Percentiles rank a stretch among this genome's conserved stretches.
These are phyloP conservation scores for Endoconidiophora polonica DNA, from an alignment of 2,329 filamentous ascomycete genomes.

Conservation along the genomic window DNA sequence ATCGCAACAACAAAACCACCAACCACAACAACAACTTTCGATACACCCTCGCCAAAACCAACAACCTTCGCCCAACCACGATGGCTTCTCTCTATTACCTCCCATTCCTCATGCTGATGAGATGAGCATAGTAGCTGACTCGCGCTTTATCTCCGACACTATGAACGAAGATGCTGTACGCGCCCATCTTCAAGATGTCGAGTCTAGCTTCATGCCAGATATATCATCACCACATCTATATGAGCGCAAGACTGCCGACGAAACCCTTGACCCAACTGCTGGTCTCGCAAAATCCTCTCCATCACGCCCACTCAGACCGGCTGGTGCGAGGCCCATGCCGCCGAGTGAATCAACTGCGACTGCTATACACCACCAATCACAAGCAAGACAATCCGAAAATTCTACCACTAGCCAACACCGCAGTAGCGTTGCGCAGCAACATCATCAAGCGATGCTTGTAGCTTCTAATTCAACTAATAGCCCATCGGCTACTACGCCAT, in stretches of 20 bases:
- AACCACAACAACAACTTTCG: constrained; percentile 3
- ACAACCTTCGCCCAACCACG: background rate
- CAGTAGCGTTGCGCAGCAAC: background rate
- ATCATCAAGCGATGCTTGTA: constrained; percentile 1
- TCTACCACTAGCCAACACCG: background rate
- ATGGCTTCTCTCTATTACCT: constrained; percentile 6
- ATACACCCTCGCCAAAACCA: background rate
- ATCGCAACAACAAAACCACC: background rate
- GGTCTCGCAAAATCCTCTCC: constrained; percentile 14
- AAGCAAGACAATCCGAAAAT: constrained; percentile 1
- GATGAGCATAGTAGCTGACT: constrained; percentile 19
- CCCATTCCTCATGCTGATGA: constrained; percentile 9
- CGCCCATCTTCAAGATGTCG: constrained; percentile 44
- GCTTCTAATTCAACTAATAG: background rate
- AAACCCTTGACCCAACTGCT: constrained; percentile 41
- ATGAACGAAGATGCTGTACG: constrained; percentile 36
- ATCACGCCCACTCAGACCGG: constrained; percentile 7
- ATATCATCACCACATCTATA: constrained; percentile 38
- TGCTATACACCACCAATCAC: constrained; percentile 1
- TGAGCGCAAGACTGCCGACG: constrained; percentile 29
- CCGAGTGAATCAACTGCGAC: constrained; percentile 2
- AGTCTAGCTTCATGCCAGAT: constrained; percentile 46
- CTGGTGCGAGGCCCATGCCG: background rate
- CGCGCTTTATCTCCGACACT: constrained; percentile 25
- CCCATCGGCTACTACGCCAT: background rate